Evolutionary conservation across 306 rosid genomes (phyloP), one percentile per base, ranked within the genome.

Genomic region (Rosa multiflora): DNA sequence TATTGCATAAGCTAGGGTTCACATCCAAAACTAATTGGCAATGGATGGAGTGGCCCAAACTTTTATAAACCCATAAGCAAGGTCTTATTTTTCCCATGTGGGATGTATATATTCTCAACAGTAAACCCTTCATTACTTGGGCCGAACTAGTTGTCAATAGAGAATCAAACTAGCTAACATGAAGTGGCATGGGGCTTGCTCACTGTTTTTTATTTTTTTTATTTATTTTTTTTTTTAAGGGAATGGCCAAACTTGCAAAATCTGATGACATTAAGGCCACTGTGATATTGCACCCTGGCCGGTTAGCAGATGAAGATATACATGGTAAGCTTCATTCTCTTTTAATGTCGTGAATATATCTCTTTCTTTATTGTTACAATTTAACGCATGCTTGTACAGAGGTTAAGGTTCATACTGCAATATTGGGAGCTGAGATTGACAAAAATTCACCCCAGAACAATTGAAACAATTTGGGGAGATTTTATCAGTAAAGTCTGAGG

Each of bases 391-490:
- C 9, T 73, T 7, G 52, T 82, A 46, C 85, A 90, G 89, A 86
- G 74, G 80, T 85, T 17, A 88, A 68, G 80, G 81, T 82, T 80
- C 87, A 87, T 43, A 40, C 81, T 68, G 83, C 92, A 47, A 76
- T 90, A 58, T 21, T 87, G 70, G 90, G 85, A 76, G 92, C 85
- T 55, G 92, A 88, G 85, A 64, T 56, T 74, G 90, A 88, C 77
- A 39, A 70, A 23, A 0, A 2, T 12, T 78, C 70, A 69, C 80
- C 92, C 72, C 86, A 23, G 89, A 88, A 80, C 59, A 48, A 69
- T 2, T 85, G 83, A 87, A 85, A 81, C 76, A 82, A 48, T 26
- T 42, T 72, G 89, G 80, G n/a, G 85, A 81, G 72, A 47, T 78
- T 51, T 82, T 85, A 81, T 77, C 87, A 17, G 32, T 29, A 49